Percentiles rank a stretch among this genome's conserved stretches.
These are phyloP conservation scores for Saccharomycopsis sp. DNA, from an alignment of 805 yeast genomes.

Conservation along the genomic window DNA sequence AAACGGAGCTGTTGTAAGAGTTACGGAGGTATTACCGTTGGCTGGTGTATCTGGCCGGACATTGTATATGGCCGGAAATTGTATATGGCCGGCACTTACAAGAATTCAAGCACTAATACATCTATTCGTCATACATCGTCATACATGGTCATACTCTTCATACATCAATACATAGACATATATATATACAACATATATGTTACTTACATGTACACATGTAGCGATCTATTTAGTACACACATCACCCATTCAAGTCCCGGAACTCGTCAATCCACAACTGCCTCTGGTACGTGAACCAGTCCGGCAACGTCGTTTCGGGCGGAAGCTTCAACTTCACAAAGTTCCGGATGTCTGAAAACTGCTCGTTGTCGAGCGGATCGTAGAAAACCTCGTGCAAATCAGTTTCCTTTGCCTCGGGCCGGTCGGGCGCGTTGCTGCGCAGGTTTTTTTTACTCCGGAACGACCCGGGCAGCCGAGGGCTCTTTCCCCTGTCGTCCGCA, in stretches of 20 bases:
- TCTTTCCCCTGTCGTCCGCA: neutral
- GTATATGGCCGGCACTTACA: too few species aligned
- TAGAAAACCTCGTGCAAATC: neutral
- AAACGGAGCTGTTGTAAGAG: too few species aligned
- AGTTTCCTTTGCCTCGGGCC: neutral
- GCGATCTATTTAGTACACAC: too few species aligned
- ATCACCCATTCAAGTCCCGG: constrained; percentile 10
- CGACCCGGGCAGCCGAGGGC: neutral
- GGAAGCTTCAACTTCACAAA: constrained; percentile 43
- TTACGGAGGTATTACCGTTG: too few species aligned
- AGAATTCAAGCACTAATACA: too few species aligned
- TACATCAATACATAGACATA: too few species aligned
- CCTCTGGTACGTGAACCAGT: constrained; percentile 65
- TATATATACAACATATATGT: too few species aligned
- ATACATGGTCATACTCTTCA: too few species aligned
- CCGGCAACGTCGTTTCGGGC: constrained; percentile 55
- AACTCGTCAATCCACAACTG: constrained; percentile 55
- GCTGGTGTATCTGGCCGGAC: too few species aligned
- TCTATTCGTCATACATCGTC: too few species aligned
- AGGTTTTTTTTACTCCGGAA: neutral
- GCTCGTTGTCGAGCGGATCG: constrained; percentile 1
- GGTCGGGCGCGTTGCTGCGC: neutral
- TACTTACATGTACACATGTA: too few species aligned
- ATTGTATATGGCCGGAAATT: too few species aligned
- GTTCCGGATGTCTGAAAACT: constrained; percentile 5